Percentiles rank a stretch among this genome's conserved stretches.
Evolutionary conservation across 768 basidiomycete genomes (phyloP).

Genomic region (Naematelia aurantialba): DNA sequence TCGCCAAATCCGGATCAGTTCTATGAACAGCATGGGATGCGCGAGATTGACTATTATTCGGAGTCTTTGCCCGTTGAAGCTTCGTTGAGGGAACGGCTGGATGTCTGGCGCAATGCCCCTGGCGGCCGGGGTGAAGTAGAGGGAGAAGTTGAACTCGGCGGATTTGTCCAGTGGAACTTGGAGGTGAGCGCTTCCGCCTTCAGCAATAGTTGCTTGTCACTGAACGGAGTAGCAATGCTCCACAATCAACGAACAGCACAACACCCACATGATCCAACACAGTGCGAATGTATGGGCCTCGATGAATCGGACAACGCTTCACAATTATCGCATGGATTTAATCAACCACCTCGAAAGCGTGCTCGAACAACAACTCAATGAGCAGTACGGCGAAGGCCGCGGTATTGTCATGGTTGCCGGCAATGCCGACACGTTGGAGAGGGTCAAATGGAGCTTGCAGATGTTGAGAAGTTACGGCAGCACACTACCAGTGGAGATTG

Average conservation of each 20-base stretch:
- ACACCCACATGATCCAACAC: slow-evolving; percentile 44
- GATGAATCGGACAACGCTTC: slow-evolving; percentile 40
- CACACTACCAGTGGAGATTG: slow-evolving; percentile 43
- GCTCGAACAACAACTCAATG: slow-evolving; percentile 15
- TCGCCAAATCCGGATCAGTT: neutral
- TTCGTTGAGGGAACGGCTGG: slow-evolving; percentile 47
- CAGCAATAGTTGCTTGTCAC: slow-evolving; percentile 6
- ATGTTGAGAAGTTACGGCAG: slow-evolving; percentile 37
- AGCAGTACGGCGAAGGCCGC: slow-evolving; percentile 40
- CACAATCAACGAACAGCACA: slow-evolving; percentile 41
- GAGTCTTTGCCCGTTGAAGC: slow-evolving; percentile 49
- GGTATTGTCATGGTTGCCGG: slow-evolving; percentile 55
- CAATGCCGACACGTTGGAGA: slow-evolving; percentile 49
- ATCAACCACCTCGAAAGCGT: slow-evolving; percentile 44
- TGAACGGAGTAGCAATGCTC: slow-evolving; percentile 26
- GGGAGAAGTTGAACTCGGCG: slow-evolving; percentile 46
- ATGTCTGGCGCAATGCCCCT: slow-evolving; percentile 49
- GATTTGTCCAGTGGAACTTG: slow-evolving; percentile 49
- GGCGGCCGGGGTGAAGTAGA: slow-evolving; percentile 42
- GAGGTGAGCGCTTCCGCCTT: slow-evolving; percentile 34
- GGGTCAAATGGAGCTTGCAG: slow-evolving; percentile 38
- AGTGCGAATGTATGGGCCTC: slow-evolving; percentile 43
- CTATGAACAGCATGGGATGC: neutral
- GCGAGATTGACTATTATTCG: slow-evolving; percentile 40
- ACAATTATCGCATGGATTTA: slow-evolving; percentile 37